Evolutionary conservation across 805 yeast species (phyloP), one percentile per base, ranked within the genome.

Genomic region (Lachancea lanzarotensis): DNA sequence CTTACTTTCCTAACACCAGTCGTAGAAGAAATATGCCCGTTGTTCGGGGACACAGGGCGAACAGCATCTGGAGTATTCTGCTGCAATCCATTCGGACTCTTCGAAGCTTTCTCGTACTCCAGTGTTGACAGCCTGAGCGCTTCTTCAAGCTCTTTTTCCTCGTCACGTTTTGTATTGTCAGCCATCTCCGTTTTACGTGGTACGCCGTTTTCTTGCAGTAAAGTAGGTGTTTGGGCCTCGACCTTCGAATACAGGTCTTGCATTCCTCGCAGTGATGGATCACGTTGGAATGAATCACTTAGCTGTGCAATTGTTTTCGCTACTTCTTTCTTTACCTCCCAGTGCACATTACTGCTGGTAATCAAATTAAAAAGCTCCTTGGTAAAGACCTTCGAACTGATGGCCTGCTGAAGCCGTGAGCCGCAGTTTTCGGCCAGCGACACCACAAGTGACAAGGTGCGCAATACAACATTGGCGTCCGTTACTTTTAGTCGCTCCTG

Each of bases 341-440:
- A 63, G 66, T 90, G 96, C 27, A 83, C 75, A 32, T 69, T 63
- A 8, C 69, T 59, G 53, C 79, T 84, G 15, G 72, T 68, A 9
- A 78, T 68, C 49, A 88, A 65, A 43, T 70, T 68, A 26, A 71
- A 55, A 36, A 84, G 63, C 9, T 69, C 52, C 27, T 63, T 61
- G 15, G 81, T 75, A 55, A 82, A 81, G 2, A 68, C 52, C 50
- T 73, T 72, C 17, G 84, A 72, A 16, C 85, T 79, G 31, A 84
- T 74, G 52, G 77, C 79, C 47, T 71, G 80, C 52, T 76, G 78
- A 67, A 79, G 73, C 58, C 79, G 72, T 11, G 87, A 77, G 2
- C 90, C 90, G 62, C 91, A 83, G 60, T 84, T 84, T 58, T 83
- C 88, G 2, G 88, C 86, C 25, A 84, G 55, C 5, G 88, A 76